Percentiles rank a stretch among this genome's conserved stretches.
These are phyloP conservation scores for Trametes maxima DNA, from an alignment of 768 basidiomycete genomes.

Conservation along the genomic window DNA sequence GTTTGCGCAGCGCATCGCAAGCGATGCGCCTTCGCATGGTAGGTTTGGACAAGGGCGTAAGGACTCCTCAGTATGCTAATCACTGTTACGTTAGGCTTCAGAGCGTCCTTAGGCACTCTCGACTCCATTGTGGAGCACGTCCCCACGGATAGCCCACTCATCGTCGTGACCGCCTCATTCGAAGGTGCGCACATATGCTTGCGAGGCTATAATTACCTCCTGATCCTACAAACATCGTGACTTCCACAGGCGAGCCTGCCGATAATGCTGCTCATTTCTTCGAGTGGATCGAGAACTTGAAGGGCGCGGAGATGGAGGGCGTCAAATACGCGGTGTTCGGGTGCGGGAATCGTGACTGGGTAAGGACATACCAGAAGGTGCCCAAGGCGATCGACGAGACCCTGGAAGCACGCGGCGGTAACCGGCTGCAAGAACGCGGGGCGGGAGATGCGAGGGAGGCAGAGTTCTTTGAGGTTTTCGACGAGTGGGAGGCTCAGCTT, in stretches of 20 bases:
- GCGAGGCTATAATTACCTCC: neutral
- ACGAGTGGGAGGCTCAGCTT: constrained; percentile 43
- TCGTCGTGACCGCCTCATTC: constrained; percentile 50
- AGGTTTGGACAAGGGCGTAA: neutral
- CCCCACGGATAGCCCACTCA: constrained; percentile 46
- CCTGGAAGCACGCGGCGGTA: constrained; percentile 39
- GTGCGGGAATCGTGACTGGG: constrained; percentile 54
- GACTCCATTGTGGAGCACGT: constrained; percentile 41
- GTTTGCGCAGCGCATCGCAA: constrained; percentile 48
- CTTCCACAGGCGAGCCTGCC: constrained; percentile 42
- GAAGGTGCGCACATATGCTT: constrained; percentile 37
- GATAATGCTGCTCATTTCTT: constrained; percentile 52
- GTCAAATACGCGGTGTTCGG: constrained; percentile 50
- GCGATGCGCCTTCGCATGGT: constrained; percentile 43
- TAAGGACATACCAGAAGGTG: constrained; percentile 48
- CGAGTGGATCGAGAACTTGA: constrained; percentile 40
- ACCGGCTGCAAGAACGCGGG: constrained; percentile 40
- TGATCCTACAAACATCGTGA: neutral
- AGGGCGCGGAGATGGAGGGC: constrained; percentile 32
- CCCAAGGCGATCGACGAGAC: constrained; percentile 43
- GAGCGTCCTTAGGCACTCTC: constrained; percentile 41
- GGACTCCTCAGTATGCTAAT: neutral
- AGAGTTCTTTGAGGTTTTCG: constrained; percentile 48
- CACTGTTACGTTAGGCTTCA: constrained; percentile 37
- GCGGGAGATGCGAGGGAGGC: constrained; percentile 46